Evolutionary conservation across 2,329 filamentous ascomycete species (phyloP).

Genomic region (Ophiostoma pallidulum): DNA sequence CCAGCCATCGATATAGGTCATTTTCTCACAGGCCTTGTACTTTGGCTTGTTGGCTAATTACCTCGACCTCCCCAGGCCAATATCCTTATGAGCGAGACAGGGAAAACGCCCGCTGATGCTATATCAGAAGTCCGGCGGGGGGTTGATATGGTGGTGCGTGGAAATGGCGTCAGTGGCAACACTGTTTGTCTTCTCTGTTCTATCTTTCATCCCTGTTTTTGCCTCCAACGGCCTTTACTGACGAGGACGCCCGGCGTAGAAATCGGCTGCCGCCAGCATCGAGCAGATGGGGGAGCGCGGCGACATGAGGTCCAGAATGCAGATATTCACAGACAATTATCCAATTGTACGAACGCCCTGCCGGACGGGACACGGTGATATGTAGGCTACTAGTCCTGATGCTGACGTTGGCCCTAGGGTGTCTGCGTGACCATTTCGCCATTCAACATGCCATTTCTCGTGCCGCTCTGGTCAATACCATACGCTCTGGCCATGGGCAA

Average conservation of each 20-base stretch:
- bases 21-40: too few relatives aligned
- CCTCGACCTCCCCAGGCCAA: background rate
- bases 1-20: too few relatives aligned
- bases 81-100: background rate
- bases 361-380: background rate
- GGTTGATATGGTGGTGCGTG: background rate
- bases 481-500: slow-evolving; percentile 77
- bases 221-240: background rate
- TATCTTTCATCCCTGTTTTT: background rate
- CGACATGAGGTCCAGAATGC: background rate
- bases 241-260: background rate
- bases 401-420: background rate
- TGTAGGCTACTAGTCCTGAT: background rate
- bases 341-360: background rate
- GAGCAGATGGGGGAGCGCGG: background rate
- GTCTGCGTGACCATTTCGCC: slow-evolving; percentile 1
- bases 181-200: too few relatives aligned
- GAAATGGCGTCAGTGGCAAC: too few relatives aligned
- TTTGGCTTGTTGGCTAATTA: too few relatives aligned
- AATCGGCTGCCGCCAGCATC: background rate
- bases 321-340: background rate
- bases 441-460: slow-evolving; percentile 80
- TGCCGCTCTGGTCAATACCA: slow-evolving; percentile 81
- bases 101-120: background rate
- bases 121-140: background rate